Percentiles rank a stretch among this genome's conserved stretches.
Conservation (phyloP, 1,284 basidiomycete genomes). For the Puccinia horiana region DNA sequence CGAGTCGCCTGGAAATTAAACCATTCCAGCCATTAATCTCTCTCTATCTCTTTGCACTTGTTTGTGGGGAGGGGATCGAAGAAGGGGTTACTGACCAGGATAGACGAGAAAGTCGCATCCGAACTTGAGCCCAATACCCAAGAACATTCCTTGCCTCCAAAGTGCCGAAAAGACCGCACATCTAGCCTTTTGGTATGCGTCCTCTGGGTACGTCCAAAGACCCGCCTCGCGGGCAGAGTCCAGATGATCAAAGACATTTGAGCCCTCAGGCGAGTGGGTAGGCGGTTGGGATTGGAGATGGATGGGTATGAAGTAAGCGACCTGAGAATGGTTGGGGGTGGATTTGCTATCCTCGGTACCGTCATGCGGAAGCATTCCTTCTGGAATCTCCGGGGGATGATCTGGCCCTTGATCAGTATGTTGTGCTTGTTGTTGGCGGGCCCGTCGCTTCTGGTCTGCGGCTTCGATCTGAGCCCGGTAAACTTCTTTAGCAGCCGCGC, state of each 20-base stretch:
- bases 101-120: conserved; percentile 95
- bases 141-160: conserved; percentile 76
- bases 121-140: conserved; percentile 86
- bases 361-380: conserved; percentile 27
- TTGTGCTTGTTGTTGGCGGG: conserved; percentile 8
- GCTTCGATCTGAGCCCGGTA: conserved; percentile 40
- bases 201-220: conserved; percentile 75
- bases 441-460: conserved; percentile 26
- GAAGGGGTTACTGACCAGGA: conserved; percentile 68
- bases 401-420: neutral
- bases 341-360: neutral
- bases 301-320: conserved; percentile 32
- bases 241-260: conserved; percentile 64
- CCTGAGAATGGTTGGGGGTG: neutral
- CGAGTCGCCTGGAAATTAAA: conserved; percentile 72
- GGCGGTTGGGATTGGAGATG: conserved; percentile 34
- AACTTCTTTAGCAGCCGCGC: conserved; percentile 20
- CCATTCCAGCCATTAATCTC: neutral
- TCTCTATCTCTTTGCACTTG: neutral
- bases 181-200: conserved; percentile 68
- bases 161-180: conserved; percentile 78
- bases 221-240: conserved; percentile 68
- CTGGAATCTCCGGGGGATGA: neutral
- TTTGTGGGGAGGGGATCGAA: neutral
- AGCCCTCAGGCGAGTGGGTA: neutral